Evolutionary conservation across 345 rosid species (phyloP).

Genomic region (Sisymbrium irio): DNA sequence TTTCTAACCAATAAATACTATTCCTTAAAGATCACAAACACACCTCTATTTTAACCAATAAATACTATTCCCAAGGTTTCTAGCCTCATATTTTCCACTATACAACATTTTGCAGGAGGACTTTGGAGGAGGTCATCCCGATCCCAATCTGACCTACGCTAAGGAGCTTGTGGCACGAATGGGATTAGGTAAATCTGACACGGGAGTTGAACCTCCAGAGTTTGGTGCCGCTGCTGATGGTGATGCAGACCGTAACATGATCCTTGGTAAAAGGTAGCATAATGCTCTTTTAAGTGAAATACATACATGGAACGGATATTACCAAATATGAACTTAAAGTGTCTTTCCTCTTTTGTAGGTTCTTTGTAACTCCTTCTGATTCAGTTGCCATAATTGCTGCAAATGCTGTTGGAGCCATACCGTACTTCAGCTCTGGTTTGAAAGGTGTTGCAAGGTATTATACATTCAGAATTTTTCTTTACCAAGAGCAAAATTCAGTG

Average conservation of each 20-base stretch:
- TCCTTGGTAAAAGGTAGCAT: slow-evolving; percentile 92
- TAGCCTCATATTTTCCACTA: not conserved
- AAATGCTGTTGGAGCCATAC: slow-evolving; percentile 86
- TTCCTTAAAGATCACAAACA: not conserved
- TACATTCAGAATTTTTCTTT: not conserved
- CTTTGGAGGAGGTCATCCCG: slow-evolving; percentile 99
- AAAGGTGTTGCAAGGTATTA: slow-evolving; percentile 98
- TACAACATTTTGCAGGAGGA: slow-evolving; percentile 65
- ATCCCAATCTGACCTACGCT: slow-evolving; percentile 98
- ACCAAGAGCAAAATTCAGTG: not conserved
- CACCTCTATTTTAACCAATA: slow-evolving; percentile 9
- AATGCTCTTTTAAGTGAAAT: not conserved
- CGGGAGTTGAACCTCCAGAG: slow-evolving; percentile 83
- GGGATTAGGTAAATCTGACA: slow-evolving; percentile 83
- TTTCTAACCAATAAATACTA: not conserved
- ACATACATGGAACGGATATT: slow-evolving; percentile 1
- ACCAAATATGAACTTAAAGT: not conserved
- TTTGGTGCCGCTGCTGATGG: slow-evolving; percentile 99
- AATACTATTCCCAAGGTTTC: not conserved
- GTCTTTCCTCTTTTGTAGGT: slow-evolving; percentile 44
- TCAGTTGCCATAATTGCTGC: slow-evolving; percentile 99
- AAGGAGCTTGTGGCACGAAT: slow-evolving; percentile 91
- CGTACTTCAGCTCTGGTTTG: slow-evolving; percentile 89
- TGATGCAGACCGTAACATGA: slow-evolving; percentile 99
- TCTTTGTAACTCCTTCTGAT: slow-evolving; percentile 99